Evolutionary conservation across 148 eudicot genomes (phyloP).

Genomic region (Gaultheria prostrata): DNA sequence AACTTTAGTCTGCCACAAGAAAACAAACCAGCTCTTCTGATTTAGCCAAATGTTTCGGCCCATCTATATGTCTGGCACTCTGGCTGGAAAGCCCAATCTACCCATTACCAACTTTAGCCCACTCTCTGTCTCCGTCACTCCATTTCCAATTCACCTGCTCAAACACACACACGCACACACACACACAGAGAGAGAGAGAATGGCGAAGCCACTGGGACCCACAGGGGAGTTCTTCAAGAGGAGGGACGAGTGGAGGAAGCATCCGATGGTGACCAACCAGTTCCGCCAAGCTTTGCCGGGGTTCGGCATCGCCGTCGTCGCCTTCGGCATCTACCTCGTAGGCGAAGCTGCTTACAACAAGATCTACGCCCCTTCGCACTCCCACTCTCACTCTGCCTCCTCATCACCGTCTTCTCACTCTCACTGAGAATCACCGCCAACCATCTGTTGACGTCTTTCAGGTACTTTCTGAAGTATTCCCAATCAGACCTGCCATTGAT

Average conservation of each 20-base stretch:
- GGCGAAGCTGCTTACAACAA: conserved; percentile 22
- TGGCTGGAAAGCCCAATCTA: background rate
- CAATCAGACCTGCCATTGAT: background rate
- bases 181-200: background rate
- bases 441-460: background rate
- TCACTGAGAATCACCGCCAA: background rate
- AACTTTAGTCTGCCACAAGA: no score
- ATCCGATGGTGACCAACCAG: conserved; percentile 79
- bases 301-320: conserved; percentile 72
- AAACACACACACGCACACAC: no score
- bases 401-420: conserved; percentile 9
- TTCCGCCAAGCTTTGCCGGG: conserved; percentile 87
- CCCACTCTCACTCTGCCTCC: conserved; percentile 44
- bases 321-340: conserved; percentile 47
- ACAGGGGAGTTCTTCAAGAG: conserved; percentile 60
- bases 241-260: conserved; percentile 21
- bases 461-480: background rate
- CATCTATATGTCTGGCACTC: background rate
- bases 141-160: background rate
- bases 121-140: background rate
- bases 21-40: background rate
- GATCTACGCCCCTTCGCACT: conserved; percentile 15
- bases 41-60: background rate
- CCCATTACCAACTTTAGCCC: background rate
- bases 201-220: conserved; percentile 45